phyloP scores from a whole-genome alignment of 495 filamentous ascomycete genomes.

The Penicillium paxilli region DNA sequence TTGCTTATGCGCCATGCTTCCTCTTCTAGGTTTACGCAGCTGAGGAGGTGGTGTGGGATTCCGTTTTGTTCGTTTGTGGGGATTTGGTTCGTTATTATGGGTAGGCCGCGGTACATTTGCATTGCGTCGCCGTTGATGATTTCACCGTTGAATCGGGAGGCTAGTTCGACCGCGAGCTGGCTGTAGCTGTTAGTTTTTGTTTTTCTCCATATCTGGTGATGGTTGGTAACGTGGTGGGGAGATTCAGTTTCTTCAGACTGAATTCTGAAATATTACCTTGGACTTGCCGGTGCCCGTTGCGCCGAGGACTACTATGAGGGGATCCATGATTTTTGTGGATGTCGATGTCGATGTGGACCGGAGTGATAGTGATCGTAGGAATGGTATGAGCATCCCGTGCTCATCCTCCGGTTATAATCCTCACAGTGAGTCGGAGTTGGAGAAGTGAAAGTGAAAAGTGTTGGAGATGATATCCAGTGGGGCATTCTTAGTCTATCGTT shows the following conservation, averaged over 20 bases:
- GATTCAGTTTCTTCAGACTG: conserved; percentile 4
- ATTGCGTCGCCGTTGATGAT: conserved; percentile 99
- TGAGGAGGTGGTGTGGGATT: conserved; percentile 87
- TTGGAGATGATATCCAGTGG: conserved; percentile 7
- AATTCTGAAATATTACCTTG: conserved; percentile 61
- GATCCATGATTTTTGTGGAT: conserved; percentile 38
- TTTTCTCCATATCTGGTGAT: background rate
- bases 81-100: conserved; percentile 95
- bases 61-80: conserved; percentile 70
- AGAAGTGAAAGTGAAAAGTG: background rate
- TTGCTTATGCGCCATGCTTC: conserved; percentile 77
- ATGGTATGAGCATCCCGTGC: conserved; percentile 27
- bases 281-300: conserved; percentile 98
- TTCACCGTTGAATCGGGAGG: conserved; percentile 82
- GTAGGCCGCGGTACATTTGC: conserved; percentile 93
- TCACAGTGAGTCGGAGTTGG: background rate
- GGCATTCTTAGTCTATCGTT: background rate
- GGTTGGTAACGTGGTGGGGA: background rate
- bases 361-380: conserved; percentile 20
- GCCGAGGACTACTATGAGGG: conserved; percentile 82
- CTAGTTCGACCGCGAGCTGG: conserved; percentile 91
- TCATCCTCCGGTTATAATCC: background rate
- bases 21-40: conserved; percentile 69
- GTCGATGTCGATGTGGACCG: conserved; percentile 14
- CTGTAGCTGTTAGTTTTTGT: conserved; percentile 32